These are phyloP conservation scores for Gossypium turneri DNA, from an alignment of 345 rosid genomes.

Conservation along the genomic window DNA sequence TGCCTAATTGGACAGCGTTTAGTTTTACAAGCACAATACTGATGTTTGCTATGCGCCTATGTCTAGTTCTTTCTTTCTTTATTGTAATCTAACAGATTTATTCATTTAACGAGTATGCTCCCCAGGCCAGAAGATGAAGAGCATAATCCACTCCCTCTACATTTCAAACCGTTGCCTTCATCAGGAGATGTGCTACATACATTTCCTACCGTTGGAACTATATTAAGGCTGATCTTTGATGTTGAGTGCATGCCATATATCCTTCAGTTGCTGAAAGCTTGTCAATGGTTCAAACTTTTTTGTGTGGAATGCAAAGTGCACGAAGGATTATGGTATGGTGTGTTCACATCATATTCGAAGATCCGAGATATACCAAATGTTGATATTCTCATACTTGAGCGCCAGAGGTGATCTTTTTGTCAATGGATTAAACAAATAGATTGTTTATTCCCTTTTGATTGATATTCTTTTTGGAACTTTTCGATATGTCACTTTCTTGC, in stretches of 20 bases:
- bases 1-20: not conserved
- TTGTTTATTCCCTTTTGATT: not conserved
- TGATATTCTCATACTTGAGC: slow-evolving; percentile 28
- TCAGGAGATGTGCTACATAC: slow-evolving; percentile 53
- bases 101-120: slow-evolving; percentile 14
- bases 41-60: not conserved
- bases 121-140: slow-evolving; percentile 50
- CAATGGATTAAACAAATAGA: not conserved
- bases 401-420: slow-evolving; percentile 43
- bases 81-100: not conserved
- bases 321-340: slow-evolving; percentile 64
- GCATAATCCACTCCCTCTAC: slow-evolving; percentile 41
- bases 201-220: slow-evolving; percentile 73
- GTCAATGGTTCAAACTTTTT: slow-evolving; percentile 63
- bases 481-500: not conserved
- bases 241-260: slow-evolving; percentile 27
- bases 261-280: slow-evolving; percentile 39
- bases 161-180: slow-evolving; percentile 40
- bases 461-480: slow-evolving; percentile 11
- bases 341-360: slow-evolving; percentile 41
- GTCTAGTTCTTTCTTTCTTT: not conserved
- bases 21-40: not conserved
- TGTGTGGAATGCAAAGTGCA: slow-evolving; percentile 48
- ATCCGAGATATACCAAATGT: slow-evolving; percentile 37
- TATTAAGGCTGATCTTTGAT: slow-evolving; percentile 51